phyloP scores from a whole-genome alignment of 202 grass and related monocot species.

The Dendrocalamus latiflorus region DNA sequence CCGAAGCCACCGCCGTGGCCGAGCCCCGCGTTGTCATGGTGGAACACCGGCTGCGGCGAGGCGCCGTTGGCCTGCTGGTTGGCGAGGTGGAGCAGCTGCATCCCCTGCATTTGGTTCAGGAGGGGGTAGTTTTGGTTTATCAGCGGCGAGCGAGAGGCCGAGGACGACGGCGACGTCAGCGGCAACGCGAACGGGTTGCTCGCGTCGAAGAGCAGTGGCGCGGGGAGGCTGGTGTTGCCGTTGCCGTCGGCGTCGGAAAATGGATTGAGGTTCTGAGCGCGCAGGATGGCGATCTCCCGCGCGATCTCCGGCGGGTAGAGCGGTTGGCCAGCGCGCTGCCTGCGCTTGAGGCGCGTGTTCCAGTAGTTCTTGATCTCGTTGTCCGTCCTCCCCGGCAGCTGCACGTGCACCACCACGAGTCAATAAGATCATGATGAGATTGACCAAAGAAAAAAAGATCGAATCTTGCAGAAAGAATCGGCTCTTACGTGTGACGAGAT shows the following conservation, averaged over 20 bases:
- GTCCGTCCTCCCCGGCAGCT: constrained; percentile 77
- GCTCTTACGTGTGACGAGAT: constrained; percentile 49
- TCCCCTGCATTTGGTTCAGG: constrained; percentile 35
- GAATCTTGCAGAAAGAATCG: background rate
- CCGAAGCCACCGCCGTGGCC: background rate
- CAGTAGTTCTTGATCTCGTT: constrained; percentile 97
- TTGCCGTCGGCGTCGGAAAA: background rate
- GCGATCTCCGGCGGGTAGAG: constrained; percentile 63
- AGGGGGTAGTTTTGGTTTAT: constrained; percentile 41
- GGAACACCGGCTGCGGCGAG: constrained; percentile 1
- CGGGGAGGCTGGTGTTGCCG: background rate
- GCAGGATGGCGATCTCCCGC: constrained; percentile 32
- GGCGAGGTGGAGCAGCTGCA: constrained; percentile 25
- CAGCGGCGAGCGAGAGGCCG: constrained; percentile 12
- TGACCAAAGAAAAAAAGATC: background rate
- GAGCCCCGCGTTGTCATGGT: background rate
- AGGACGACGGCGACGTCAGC: background rate
- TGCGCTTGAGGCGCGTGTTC: constrained; percentile 75
- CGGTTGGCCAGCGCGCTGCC: constrained; percentile 52
- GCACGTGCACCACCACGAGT: background rate
- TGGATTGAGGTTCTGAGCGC: constrained; percentile 27
- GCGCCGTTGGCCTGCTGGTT: background rate
- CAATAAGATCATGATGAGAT: background rate
- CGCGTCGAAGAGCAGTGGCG: constrained; percentile 20
- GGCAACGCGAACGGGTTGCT: constrained; percentile 36